Conservation (phyloP, 306 rosid genomes). For the Delonix regia region DNA sequence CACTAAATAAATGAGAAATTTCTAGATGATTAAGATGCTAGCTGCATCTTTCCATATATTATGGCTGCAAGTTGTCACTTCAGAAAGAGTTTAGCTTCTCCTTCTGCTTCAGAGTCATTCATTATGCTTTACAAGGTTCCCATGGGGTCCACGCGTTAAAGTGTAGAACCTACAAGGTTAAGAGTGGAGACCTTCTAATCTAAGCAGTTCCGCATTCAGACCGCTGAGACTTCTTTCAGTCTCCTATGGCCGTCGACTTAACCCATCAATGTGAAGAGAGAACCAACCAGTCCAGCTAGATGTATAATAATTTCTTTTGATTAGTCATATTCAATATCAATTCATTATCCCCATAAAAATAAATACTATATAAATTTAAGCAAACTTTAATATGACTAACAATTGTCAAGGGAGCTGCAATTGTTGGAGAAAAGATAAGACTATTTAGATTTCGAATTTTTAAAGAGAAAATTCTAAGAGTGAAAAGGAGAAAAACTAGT, state of each 20-base stretch:
- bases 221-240: slow-evolving; percentile 32
- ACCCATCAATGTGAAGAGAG: not conserved
- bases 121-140: not conserved
- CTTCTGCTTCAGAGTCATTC: slow-evolving; percentile 30
- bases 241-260: slow-evolving; percentile 13
- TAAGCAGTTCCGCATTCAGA: slow-evolving; percentile 27
- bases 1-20: slow-evolving; percentile 1
- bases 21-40: not conserved
- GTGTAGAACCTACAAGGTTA: not conserved
- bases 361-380: not conserved
- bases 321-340: not conserved
- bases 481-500: no score
- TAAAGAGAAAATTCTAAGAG: no score
- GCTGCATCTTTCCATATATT: no score
- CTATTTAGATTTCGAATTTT: no score
- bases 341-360: no score
- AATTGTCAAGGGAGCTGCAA: no score
- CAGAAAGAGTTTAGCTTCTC: slow-evolving; percentile 19
- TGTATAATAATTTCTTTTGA: not conserved
- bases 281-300: not conserved
- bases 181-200: not conserved
- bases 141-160: slow-evolving; percentile 46
- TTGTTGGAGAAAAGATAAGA: no score
- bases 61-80: slow-evolving; percentile 42
- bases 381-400: no score